Evolutionary conservation across 2,329 filamentous ascomycete genomes (phyloP), one percentile per base, ranked within the genome.

Genomic region (Cadophora sp.): DNA sequence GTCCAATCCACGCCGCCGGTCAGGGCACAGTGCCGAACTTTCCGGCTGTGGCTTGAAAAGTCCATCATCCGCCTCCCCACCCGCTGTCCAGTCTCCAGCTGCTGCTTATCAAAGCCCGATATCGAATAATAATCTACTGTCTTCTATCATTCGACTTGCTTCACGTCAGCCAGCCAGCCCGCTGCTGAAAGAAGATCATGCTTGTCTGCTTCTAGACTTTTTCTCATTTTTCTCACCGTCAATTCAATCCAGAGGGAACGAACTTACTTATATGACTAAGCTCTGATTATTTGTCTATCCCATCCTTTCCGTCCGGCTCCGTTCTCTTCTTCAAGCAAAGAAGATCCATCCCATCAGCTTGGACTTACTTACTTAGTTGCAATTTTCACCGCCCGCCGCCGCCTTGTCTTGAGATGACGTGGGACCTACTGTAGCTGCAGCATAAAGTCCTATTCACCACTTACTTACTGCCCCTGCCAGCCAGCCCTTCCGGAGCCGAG

Each of bases 31-130:
- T 62, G 59, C 59, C 59, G 59, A 30, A 24, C 11, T 39, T 43
- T 30, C 59, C 59, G 59, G 47, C 22, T 51, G 59, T n/a, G n/a
- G 20, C 50, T 62, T 43, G 27, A 41, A 51, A 48, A 33, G 27
- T 30, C 27, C 27, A 30, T 30, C 27, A 30, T 30, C 8, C 8
- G 24, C n/a, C 27, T n/a, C 11, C 9, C 27, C 55, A 30, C 55
- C 39, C 55, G 55, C 33, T 43, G 14, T 39, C 55, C 55, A n/a
- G 4, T 18, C 45, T 56, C 36, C 36, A 8, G 36, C 27, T 43
- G 36, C 20, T 47, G 64, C 58, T 66, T 61, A 56, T 66, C 56
- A 65, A 66, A 39, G 43, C 53, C 22, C 30, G 18, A 51, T 5
- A 6, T 39, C 1, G 30, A 18, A 39, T 20, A 30, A 30, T 30